Evolutionary conservation across 495 filamentous ascomycete genomes (phyloP), one percentile per base, ranked within the genome.

Genomic region (Penicillium verhagenii): DNA sequence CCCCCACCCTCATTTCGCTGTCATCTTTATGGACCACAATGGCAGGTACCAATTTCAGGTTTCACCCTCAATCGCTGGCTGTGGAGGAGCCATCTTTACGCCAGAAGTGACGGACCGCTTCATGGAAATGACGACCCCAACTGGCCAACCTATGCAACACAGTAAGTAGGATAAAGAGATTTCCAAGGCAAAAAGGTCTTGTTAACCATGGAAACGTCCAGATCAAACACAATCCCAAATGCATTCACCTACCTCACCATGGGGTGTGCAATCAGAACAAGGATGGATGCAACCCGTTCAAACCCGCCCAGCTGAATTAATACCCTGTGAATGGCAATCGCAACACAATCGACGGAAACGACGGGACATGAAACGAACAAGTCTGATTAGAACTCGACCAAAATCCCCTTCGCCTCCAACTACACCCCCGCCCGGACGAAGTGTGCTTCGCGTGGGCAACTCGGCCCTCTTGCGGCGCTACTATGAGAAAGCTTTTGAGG

Each of bases 361-460:
- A 47, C 64, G 71, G 3, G 64, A 60, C 35, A 24, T 56, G 23
- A 65, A 61, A 40, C 60, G 61, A 19, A 38, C 45, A 0, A 53
- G 60, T 13, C 63, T 52, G 49, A 37, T 28, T 47, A 53, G 33
- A 37, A 49, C 44, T 50, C 59, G 49, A 45, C 62, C 43, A 8
- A 66, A 66, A 35, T 67, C 69, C 18, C 40, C 40, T 0, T 67
- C 70, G 1, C 70, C 67, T 0, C 57, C 61, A 25, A 63, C 68
- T 8, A 53, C 63, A 24, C 62, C 65, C 1, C 42, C 46, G 39
- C 62, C 50, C n/a, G 58, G 56, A 14, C 65, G 58, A 25, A 75
- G 75, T 5, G 62, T 71, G 18, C 57, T 91, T 40, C 72, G 69
- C 18, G 83, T 90, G 11, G 81, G 83, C 2, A 73, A 90, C 40